Percentiles rank a stretch among this genome's conserved stretches.
Evolutionary conservation across 148 eudicot genomes (phyloP).

Genomic region (Nepenthes gracilis): DNA sequence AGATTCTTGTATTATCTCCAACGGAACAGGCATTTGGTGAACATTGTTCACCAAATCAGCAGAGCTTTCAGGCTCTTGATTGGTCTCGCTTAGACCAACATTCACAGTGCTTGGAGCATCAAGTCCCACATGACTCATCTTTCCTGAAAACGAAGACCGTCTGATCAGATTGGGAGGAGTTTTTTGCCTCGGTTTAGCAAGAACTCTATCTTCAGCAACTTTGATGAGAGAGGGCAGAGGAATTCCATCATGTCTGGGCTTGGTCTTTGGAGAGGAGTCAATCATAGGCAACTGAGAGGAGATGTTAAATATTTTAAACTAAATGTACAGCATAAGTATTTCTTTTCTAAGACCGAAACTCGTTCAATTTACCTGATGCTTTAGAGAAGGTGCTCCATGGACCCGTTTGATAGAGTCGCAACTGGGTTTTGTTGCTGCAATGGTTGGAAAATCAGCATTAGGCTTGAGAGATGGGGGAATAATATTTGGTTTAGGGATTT

Average conservation of each 20-base stretch:
- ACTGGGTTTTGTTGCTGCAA: slow-evolving; percentile 35
- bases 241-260: slow-evolving; percentile 51
- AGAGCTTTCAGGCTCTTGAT: slow-evolving; percentile 23
- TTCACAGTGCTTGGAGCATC: slow-evolving; percentile 32
- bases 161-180: slow-evolving; percentile 52
- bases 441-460: slow-evolving; percentile 27
- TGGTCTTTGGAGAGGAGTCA: slow-evolving; percentile 61
- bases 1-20: slow-evolving; percentile 23
- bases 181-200: slow-evolving; percentile 47
- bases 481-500: slow-evolving; percentile 44
- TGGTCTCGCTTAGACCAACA: slow-evolving; percentile 20
- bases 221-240: slow-evolving; percentile 29
- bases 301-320: not conserved
- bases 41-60: slow-evolving; percentile 13
- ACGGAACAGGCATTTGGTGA: slow-evolving; percentile 11
- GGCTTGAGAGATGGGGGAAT: slow-evolving; percentile 55
- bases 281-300: slow-evolving; percentile 45
- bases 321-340: not conserved
- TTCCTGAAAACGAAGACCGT: slow-evolving; percentile 58
- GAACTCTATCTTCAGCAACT: slow-evolving; percentile 43
- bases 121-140: slow-evolving; percentile 26
- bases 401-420: slow-evolving; percentile 49
- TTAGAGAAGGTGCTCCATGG: slow-evolving; percentile 48
- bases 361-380: slow-evolving; percentile 56
- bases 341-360: not conserved